Evolutionary conservation across 2,329 filamentous ascomycete species (phyloP), one percentile per base, ranked within the genome.

Genomic region (Clonostachys byssicola): DNA sequence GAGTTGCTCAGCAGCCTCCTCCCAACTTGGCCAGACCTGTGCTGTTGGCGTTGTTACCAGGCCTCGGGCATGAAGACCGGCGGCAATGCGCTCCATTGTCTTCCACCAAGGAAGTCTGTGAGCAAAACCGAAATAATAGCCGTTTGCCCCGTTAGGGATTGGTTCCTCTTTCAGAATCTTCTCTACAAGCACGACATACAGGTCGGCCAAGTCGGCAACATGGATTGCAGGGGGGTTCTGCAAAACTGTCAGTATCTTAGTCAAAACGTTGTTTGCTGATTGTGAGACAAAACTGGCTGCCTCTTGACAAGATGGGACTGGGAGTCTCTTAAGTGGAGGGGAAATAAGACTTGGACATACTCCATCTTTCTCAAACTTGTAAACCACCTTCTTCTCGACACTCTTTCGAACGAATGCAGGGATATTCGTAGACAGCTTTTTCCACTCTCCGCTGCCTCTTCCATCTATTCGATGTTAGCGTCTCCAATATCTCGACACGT

Each of bases 61-160:
- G 6, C 60, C 61, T 4, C 60, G 60, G 2, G 52, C 52, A 12
- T 65, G 36, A 7, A 68, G 49, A 0, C 43, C 46, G 17, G 53
- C 18, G 0, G 61, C 59, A 9, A 69, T 45, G 8, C 51, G 46
- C 2, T 63, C 46, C 56, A 60, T 56, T 20, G 62, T 42, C 2
- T 56, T 54, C 62, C 61, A 66, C 55, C 58, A 63, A 9, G 53
- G 46, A 0, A 51, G 40, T 12, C 50, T 53, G 36, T 68, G 62
- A 4, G 59, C 58, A 10, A 58, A 45, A 5, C 54, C 54, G 40
- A 67, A 67, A 47, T 66, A 66, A 46, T 65, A 67, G 3, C 66
- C 63, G 0, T 64, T 48, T 14, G 58, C 52, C 0, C 61, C 62
- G 34, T 46, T 61, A 2, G 61, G 58, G 20, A 45, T 36, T 3